phyloP scores from a whole-genome alignment of 257 asterid species.

The Solanum bulbocastanum region DNA sequence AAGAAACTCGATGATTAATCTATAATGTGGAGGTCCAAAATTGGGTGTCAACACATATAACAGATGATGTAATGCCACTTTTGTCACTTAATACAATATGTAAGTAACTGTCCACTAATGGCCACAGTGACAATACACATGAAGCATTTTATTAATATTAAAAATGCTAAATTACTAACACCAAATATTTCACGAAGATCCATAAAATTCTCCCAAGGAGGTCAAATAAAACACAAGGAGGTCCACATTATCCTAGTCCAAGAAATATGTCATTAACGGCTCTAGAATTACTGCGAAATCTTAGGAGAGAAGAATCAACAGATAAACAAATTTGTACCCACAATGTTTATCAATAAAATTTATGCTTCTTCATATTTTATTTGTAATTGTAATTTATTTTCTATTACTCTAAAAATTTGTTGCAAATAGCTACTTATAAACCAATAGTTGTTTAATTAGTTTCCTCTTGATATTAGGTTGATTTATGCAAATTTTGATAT shows the following conservation, averaged over 20 bases:
- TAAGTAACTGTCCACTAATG: too few relatives aligned
- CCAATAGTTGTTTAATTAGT: not conserved
- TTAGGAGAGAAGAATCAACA: not conserved
- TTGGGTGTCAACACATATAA: too few relatives aligned
- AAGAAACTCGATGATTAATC: too few relatives aligned
- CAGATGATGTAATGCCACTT: too few relatives aligned
- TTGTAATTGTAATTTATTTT: too few relatives aligned
- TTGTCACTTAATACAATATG: too few relatives aligned
- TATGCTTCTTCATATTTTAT: too few relatives aligned
- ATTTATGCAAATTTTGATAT: not conserved
- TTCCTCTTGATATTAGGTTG: not conserved
- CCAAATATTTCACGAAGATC: not conserved
- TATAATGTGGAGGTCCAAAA: too few relatives aligned
- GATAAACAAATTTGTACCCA: not conserved
- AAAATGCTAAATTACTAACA: too few relatives aligned
- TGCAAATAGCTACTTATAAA: not conserved
- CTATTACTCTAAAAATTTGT: not conserved
- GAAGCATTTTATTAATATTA: too few relatives aligned
- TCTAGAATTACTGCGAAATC: fast-evolving
- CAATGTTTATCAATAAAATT: not conserved
- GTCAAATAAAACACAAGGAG: not conserved
- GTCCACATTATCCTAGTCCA: not conserved
- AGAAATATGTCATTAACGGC: not conserved
- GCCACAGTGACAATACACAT: too few relatives aligned
- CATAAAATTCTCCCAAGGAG: not conserved